Percentiles rank a stretch among this genome's conserved stretches.
phyloP scores from a whole-genome alignment of 129 eudicot genomes.

The Tanacetum coccineum region DNA sequence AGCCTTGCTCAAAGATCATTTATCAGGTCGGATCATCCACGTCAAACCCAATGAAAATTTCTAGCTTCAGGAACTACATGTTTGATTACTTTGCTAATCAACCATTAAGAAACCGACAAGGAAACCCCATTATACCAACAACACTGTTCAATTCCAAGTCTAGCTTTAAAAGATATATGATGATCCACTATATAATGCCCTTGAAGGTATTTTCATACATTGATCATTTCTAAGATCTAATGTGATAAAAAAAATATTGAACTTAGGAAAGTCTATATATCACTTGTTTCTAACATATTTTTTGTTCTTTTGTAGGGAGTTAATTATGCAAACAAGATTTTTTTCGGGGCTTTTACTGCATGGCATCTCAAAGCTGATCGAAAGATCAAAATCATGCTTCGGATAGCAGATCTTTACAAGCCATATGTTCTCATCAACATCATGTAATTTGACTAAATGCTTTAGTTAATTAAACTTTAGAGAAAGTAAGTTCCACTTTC shows the following conservation, averaged over 20 bases:
- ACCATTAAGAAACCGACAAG: constrained; percentile 27
- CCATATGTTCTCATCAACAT: constrained; percentile 7
- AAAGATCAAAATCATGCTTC: neutral
- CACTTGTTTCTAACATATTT: neutral
- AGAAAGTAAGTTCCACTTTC: no score
- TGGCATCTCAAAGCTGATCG: neutral
- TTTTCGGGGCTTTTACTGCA: constrained; percentile 7
- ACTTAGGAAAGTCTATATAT: neutral
- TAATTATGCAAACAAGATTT: constrained; percentile 12
- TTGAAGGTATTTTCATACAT: constrained; percentile 8
- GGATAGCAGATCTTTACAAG: constrained; percentile 13
- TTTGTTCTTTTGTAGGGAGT: neutral
- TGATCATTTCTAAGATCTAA: no score
- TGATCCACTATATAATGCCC: constrained; percentile 6
- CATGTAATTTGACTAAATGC: neutral
- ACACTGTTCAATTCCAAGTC: constrained; percentile 55
- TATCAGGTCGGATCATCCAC: constrained; percentile 42
- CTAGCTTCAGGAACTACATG: neutral
- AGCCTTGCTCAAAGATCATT: constrained; percentile 24
- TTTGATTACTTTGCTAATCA: constrained; percentile 29
- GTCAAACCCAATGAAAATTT: constrained; percentile 30
- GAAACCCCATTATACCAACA: constrained; percentile 44
- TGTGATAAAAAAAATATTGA: no score
- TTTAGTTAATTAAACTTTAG: no score
- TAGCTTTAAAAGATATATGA: constrained; percentile 60